Conservation (phyloP, 129 eudicot species). For the Tagetes patula region DNA sequence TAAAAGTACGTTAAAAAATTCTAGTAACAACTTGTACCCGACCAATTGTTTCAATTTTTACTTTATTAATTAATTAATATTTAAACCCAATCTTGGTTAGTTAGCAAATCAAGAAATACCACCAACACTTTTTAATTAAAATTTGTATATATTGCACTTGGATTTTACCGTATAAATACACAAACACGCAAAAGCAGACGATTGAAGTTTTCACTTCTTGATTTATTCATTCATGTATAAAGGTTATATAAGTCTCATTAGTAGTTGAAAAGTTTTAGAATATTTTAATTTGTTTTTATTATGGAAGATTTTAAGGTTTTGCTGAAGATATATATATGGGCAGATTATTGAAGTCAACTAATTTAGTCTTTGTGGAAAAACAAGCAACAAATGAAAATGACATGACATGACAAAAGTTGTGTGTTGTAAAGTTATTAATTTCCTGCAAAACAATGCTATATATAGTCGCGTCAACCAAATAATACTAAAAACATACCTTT, state of each 20-base stretch:
- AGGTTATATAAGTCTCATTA: background rate
- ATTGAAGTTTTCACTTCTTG: background rate
- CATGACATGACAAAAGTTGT: constrained; percentile 5
- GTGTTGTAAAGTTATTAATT: background rate
- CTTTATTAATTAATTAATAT: background rate
- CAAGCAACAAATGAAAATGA: constrained; percentile 3
- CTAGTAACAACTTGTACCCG: background rate
- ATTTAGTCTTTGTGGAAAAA: constrained; percentile 5
- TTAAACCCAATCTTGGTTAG: background rate
- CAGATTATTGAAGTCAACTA: constrained; percentile 3
- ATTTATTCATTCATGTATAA: background rate
- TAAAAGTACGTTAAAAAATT: no score
- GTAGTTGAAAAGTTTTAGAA: background rate
- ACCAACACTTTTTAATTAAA: background rate
- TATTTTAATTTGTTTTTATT: background rate
- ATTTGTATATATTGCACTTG: background rate
- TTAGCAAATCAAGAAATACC: background rate
- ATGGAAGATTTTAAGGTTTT: background rate
- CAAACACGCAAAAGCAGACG: background rate
- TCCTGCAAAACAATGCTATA: background rate
- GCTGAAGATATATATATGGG: background rate
- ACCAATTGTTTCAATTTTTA: background rate
- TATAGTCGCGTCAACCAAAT: background rate
- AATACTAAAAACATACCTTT: background rate
- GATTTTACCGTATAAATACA: background rate